These are phyloP conservation scores for Daldinia caldariorum DNA, from an alignment of 495 filamentous ascomycete species.

Conservation along the genomic window DNA sequence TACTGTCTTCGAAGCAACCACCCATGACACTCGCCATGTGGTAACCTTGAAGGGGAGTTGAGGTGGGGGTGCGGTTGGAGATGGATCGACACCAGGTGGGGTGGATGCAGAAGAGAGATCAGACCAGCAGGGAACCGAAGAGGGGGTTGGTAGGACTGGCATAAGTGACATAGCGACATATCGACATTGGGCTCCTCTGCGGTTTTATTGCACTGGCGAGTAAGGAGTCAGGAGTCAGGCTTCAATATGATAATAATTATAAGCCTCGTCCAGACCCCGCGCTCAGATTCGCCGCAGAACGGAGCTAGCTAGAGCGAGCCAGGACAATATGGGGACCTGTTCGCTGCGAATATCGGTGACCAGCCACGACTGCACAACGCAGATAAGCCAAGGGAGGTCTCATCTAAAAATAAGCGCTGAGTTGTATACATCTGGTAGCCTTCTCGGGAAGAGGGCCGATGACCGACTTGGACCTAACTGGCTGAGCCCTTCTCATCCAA, in stretches of 20 bases:
- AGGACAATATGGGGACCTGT: conserved; percentile 35
- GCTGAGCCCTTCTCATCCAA: conserved; percentile 12
- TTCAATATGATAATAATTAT: conserved; percentile 43
- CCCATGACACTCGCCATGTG: conserved; percentile 60
- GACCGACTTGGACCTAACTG: conserved; percentile 18
- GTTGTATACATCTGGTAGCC: conserved; percentile 32
- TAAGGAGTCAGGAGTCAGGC: conserved; percentile 41
- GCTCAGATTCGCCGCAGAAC: conserved; percentile 41
- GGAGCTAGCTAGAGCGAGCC: conserved; percentile 33
- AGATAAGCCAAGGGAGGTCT: conserved; percentile 32
- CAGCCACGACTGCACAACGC: conserved; percentile 35
- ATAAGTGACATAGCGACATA: conserved; percentile 24
- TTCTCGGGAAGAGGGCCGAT: conserved; percentile 18
- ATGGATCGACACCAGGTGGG: conserved; percentile 44
- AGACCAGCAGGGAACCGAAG: conserved; percentile 5
- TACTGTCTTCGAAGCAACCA: conserved; percentile 34
- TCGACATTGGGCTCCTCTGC: conserved; percentile 38
- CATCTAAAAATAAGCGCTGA: conserved; percentile 22
- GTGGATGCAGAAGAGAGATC: conserved; percentile 25
- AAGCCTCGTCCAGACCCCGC: conserved; percentile 46
- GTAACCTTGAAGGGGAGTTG: conserved; percentile 51
- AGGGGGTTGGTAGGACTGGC: not conserved
- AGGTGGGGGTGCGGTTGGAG: conserved; percentile 36
- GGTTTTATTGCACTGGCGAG: conserved; percentile 37
- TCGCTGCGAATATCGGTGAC: conserved; percentile 43